phyloP scores from a whole-genome alignment of 331 rosid species.

The Ulmus americana region DNA sequence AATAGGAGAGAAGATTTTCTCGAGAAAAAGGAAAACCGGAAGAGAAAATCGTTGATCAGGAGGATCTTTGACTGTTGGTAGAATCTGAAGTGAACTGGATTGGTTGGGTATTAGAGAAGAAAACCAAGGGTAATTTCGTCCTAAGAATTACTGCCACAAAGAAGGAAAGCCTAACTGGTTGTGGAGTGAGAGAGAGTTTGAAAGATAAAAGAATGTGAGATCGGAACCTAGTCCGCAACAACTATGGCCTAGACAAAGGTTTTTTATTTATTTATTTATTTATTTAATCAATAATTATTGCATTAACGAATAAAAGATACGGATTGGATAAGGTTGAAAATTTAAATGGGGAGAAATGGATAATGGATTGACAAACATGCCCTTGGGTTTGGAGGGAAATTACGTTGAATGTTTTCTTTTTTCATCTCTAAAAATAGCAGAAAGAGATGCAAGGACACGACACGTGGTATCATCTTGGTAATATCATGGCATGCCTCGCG shows the following conservation, averaged over 20 bases:
- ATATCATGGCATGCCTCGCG: no score
- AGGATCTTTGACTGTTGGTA: slow-evolving; percentile 62
- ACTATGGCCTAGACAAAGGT: background rate
- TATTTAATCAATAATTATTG: background rate
- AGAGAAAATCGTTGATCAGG: slow-evolving; percentile 22
- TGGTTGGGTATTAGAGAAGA: slow-evolving; percentile 16
- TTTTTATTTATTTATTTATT: background rate
- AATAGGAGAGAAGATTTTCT: slow-evolving; percentile 8
- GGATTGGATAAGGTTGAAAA: slow-evolving; percentile 4
- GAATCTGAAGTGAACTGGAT: slow-evolving; percentile 38
- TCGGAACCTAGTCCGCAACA: background rate
- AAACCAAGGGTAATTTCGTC: slow-evolving; percentile 46
- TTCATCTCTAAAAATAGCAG: no score
- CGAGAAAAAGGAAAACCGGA: background rate
- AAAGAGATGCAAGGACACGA: no score
- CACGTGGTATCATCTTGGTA: no score
- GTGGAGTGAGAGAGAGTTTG: background rate
- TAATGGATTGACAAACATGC: background rate
- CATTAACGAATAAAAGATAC: background rate
- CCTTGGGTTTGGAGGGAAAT: background rate
- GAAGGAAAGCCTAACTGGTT: background rate
- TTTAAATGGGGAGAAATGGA: background rate
- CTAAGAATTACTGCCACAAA: slow-evolving; percentile 1
- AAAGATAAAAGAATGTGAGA: background rate
- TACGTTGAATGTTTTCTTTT: background rate